Evolutionary conservation across 345 rosid genomes (phyloP), one percentile per base, ranked within the genome.

Genomic region (Passiflora organensis): DNA sequence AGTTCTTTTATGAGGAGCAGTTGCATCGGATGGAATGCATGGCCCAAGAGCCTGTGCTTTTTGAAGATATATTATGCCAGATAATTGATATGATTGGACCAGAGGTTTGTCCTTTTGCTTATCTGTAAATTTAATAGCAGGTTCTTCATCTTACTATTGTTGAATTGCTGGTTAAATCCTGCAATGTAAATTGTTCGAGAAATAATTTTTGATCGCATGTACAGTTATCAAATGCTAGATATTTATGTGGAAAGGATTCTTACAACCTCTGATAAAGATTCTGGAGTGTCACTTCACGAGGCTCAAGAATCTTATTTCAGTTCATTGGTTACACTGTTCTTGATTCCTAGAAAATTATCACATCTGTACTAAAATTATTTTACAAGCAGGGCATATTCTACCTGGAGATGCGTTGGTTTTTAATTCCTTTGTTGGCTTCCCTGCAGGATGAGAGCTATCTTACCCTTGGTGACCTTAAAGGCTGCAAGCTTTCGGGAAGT

Each of bases 1-100:
- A 89, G 56, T 89, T 83, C 80, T 89, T 85, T 71, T 91, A 91
- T 53, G 97, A 91, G 66, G 97, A 91, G 73, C 96, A 91, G 64
- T 71, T 91, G 66, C 97, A 91, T 77, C 87, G 97, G 60, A 91
- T 91, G 97, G 97, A 91, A 63, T 91, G 97, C 75, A 83, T 91
- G 97, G 96, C 91, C 1, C 97, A 91, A 67, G 97, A 91, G 64
- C 95, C 96, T 12, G 97, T 91, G 38, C 76, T 91, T 34, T 87
- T 87, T 76, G 97, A 91, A 76, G 97, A 91, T 74, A 87, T 91
- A 57, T 62, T 91, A 24, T 91, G 97, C 75, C 97, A 91, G 72
- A 79, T 91, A 76, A 83, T 87, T 45, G 97, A 91, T 71, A 91
- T 91, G 97, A 76, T 87, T 64, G 81, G 82, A 66, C 91, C 96